Percentiles rank a stretch among this genome's conserved stretches.
phyloP scores from a whole-genome alignment of 2,329 filamentous ascomycete genomes.

The Thelonectria blattea region DNA sequence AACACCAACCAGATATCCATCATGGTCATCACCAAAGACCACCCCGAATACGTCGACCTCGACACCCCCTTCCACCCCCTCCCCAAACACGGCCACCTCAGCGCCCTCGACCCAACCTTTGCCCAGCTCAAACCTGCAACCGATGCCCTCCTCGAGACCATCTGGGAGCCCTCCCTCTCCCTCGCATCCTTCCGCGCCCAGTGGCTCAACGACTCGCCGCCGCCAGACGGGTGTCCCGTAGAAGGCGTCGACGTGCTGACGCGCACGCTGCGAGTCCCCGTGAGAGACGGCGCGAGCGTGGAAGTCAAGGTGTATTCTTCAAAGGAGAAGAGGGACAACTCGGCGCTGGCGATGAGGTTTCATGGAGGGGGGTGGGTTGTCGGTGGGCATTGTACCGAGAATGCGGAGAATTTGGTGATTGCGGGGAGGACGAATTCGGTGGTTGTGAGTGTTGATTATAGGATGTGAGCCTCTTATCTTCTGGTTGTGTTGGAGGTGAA shows the following conservation, averaged over 20 bases:
- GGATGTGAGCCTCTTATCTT: conserved; percentile 37
- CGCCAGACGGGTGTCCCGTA: conserved; percentile 38
- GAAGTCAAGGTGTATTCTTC: conserved; percentile 44
- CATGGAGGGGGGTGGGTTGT: conserved; percentile 47
- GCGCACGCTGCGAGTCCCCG: conserved; percentile 36
- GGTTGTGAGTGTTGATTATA: conserved; percentile 47
- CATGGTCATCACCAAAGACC: conserved; percentile 38
- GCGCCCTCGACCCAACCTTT: conserved; percentile 42
- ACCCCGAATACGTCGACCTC: conserved; percentile 37
- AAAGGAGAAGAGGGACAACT: conserved; percentile 34
- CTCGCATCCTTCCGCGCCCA: conserved; percentile 39
- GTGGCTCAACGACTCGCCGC: conserved; percentile 37
- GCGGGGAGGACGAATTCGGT: conserved; percentile 43
- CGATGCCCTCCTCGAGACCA: conserved; percentile 32
- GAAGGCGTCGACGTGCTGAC: conserved; percentile 44
- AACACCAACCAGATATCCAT: not conserved
- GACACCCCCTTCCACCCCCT: conserved; percentile 42
- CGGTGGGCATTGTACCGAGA: conserved; percentile 44
- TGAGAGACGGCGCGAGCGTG: conserved; percentile 43
- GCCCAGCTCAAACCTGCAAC: conserved; percentile 36
- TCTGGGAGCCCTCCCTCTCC: conserved; percentile 40
- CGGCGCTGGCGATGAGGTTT: conserved; percentile 42
- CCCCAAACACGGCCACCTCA: conserved; percentile 44
- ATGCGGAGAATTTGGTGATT: conserved; percentile 44
- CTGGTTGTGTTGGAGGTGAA: too few species aligned